Percentiles rank a stretch among this genome's conserved stretches.
These are phyloP conservation scores for Rhizopogon salebrosus DNA, from an alignment of 768 basidiomycete species.

Conservation along the genomic window DNA sequence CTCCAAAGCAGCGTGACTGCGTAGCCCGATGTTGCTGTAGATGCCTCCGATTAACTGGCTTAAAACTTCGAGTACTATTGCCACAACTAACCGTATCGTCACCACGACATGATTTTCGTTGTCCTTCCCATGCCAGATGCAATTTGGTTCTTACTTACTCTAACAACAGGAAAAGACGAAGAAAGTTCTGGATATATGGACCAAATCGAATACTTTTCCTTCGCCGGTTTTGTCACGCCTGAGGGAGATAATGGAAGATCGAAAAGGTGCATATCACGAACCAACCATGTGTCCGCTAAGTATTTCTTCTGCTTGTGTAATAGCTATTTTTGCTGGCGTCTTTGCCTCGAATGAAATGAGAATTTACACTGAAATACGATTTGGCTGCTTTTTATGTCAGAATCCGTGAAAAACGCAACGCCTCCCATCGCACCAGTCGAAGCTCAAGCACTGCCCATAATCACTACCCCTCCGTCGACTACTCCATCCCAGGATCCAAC, in stretches of 20 bases:
- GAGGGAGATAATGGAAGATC: constrained; percentile 57
- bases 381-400: constrained; percentile 59
- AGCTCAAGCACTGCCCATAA: constrained; percentile 23
- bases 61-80: constrained; percentile 4
- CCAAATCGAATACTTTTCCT: constrained; percentile 86
- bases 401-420: constrained; percentile 36
- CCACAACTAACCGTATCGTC: constrained; percentile 20
- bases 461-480: constrained; percentile 22
- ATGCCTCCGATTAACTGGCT: constrained; percentile 1
- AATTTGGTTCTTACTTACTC: constrained; percentile 35
- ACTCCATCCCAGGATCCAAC: constrained; percentile 21
- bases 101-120: constrained; percentile 13
- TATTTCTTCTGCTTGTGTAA: constrained; percentile 66
- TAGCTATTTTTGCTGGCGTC: constrained; percentile 45
- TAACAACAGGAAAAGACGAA: constrained; percentile 85
- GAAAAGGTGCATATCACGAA: constrained; percentile 86
- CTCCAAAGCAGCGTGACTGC: not conserved
- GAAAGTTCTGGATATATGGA: constrained; percentile 98
- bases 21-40: constrained; percentile 7
- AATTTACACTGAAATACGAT: constrained; percentile 57
- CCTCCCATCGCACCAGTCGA: constrained; percentile 33
- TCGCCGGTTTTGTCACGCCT: constrained; percentile 67
- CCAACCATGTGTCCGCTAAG: constrained; percentile 71
- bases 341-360: constrained; percentile 47
- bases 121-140: constrained; percentile 30